Base-by-base conservation (phyloP, 441 rosid species). In the Populus tomentosa region DNA sequence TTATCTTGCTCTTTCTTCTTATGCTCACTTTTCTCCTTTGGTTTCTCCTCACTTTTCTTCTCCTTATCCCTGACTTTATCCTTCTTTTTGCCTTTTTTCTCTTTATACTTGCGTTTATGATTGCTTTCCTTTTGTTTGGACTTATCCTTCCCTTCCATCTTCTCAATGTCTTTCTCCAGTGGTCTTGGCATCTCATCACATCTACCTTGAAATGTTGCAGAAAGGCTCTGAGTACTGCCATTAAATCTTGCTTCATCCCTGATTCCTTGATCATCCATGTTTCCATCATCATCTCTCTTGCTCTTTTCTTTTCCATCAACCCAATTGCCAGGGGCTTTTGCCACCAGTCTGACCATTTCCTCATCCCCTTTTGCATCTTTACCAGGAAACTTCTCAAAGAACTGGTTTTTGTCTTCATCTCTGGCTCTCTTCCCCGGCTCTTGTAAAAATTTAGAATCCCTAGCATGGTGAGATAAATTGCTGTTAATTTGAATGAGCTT, bases 361-460 rank as follows among this genome's bases (percentile, higher is more conserved):
- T 61, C 24, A 23, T 61, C 26, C 65, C 24, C 24, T 61, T 61
- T 61, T 61, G 14, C 65, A 61, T 84, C 80, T 77, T 83, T 28
- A 78, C 76, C 83, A 81, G 71, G 82, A 84, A 87, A 77, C 89
- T 89, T 56, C 88, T 89, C n/a, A 86, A 82, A 66, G 89, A 21
- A 61, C 65, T 61, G 65, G 65, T 61, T 90, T 83, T 72, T 75
- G 78, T 77, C 84, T 73, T 85, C 96, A 84, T 86, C 81, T 67
- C 78, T 86, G 80, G 83, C 84, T 83, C 96, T 86, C 84, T 78
- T 83, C 69, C 87, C 87, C 86, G 90, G 79, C 80, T 91, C 92
- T 24, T 84, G 86, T 72, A 81, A 71, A 79, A 77, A 82, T 70
- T 82, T 84, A 42, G 86, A 82, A 75, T 83, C 92, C 74, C 78